A percentile compares a stretch with the other conserved stretches of the same genome.
These are phyloP conservation scores for Nicotiana undulata DNA, from an alignment of 257 asterid species.

Conservation along the genomic window DNA sequence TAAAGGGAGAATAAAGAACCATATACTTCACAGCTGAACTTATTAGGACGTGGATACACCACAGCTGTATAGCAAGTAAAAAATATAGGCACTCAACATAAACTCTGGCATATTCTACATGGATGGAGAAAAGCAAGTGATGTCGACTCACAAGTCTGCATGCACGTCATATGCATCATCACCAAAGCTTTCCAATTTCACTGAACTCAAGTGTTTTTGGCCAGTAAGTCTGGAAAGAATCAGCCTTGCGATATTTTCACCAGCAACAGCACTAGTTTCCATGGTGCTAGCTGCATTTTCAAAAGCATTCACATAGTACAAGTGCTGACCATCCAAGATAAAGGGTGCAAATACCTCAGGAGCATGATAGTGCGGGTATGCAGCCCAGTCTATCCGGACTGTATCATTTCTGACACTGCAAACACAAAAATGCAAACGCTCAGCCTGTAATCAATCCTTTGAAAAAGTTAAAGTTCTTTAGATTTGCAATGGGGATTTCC, in stretches of 20 bases:
- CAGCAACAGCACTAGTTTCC: constrained; percentile 95
- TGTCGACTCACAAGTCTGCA: constrained; percentile 41
- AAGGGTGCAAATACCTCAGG: constrained; percentile 82
- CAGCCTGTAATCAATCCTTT: too few species aligned
- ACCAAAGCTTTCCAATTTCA: constrained; percentile 37
- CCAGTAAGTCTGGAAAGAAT: constrained; percentile 60
- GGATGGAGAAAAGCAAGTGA: not conserved
- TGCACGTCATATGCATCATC: constrained; percentile 26
- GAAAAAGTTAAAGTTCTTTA: too few species aligned
- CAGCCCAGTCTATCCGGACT: constrained; percentile 72
- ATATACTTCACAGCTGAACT: not conserved
- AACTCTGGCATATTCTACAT: not conserved
- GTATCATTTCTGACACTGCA: constrained; percentile 72
- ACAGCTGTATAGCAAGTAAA: not conserved
- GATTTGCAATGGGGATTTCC: too few species aligned
- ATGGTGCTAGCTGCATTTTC: constrained; percentile 99
- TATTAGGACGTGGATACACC: not conserved
- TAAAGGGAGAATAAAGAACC: not conserved
- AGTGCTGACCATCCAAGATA: constrained; percentile 57
- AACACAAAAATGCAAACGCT: not conserved
- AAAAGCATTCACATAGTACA: constrained; percentile 87
- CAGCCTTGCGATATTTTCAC: constrained; percentile 87
- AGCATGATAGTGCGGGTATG: constrained; percentile 86
- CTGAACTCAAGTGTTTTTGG: constrained; percentile 12
- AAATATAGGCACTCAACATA: not conserved